Percentiles rank a stretch among this genome's conserved stretches.
phyloP scores from a whole-genome alignment of 768 basidiomycete genomes.

The Tubosaeta sp. region DNA sequence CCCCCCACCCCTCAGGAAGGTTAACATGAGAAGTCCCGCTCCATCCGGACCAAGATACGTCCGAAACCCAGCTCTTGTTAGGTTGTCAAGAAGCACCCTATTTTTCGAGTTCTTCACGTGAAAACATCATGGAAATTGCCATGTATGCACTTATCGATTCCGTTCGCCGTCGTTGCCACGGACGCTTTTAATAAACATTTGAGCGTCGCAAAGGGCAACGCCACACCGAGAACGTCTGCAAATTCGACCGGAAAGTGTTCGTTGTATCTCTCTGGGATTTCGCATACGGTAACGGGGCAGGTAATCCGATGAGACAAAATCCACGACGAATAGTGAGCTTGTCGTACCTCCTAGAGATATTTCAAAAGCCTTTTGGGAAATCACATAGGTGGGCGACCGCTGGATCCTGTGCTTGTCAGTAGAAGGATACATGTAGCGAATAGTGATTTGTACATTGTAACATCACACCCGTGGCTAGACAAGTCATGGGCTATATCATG shows the following conservation, averaged over 20 bases:
- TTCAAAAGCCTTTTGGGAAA: constrained; percentile 13
- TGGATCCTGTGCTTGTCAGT: constrained; percentile 20
- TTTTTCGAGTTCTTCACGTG: background rate
- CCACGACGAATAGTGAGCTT: background rate
- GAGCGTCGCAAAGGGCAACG: constrained; percentile 20
- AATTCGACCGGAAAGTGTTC: constrained; percentile 24
- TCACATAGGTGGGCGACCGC: constrained; percentile 28
- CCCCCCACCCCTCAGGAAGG: constrained; percentile 34
- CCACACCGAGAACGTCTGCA: constrained; percentile 20
- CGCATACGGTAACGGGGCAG: background rate
- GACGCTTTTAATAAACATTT: constrained; percentile 12
- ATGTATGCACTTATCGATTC: constrained; percentile 19
- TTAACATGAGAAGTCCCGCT: constrained; percentile 32
- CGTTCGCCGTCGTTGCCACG: constrained; percentile 7
- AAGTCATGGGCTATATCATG: constrained; percentile 40
- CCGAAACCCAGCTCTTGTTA: constrained; percentile 36
- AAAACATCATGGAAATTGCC: background rate
- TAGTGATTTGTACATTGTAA: constrained; percentile 19
- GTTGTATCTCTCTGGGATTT: constrained; percentile 22
- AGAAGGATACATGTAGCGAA: constrained; percentile 26
- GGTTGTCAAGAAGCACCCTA: constrained; percentile 37
- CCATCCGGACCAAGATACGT: constrained; percentile 36
- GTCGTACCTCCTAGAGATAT: constrained; percentile 13
- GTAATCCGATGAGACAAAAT: background rate
- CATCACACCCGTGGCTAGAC: constrained; percentile 24